phyloP scores from a whole-genome alignment of 305 asterid species.

The Plantago coronopus region DNA sequence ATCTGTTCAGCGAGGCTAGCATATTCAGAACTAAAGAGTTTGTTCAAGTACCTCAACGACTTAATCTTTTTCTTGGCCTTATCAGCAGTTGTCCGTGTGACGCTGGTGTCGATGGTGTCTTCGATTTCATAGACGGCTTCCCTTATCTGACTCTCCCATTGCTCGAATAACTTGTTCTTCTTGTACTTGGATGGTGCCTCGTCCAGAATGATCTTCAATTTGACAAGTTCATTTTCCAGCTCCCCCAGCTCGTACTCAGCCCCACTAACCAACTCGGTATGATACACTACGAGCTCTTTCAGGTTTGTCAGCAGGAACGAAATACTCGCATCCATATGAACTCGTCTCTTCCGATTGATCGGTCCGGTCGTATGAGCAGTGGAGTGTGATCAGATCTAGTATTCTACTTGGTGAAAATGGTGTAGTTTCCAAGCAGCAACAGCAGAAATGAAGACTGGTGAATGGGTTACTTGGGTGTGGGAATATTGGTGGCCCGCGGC shows the following conservation, averaged over 20 bases:
- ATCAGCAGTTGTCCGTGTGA: slow-evolving; percentile 39
- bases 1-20: slow-evolving; percentile 13
- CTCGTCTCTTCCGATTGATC: no score
- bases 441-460: no score
- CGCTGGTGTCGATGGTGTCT: slow-evolving; percentile 52
- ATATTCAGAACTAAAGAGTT: slow-evolving; percentile 25
- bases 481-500: no score
- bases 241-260: slow-evolving; percentile 18
- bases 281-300: slow-evolving; percentile 42
- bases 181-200: slow-evolving; percentile 36
- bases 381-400: no score
- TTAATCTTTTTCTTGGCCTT: slow-evolving; percentile 28
- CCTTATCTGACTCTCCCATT: slow-evolving; percentile 41
- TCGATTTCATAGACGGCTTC: slow-evolving; percentile 55
- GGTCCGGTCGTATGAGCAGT: no score
- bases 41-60: slow-evolving; percentile 12
- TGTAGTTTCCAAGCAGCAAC: no score
- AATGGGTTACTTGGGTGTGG: no score
- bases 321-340: slow-evolving; percentile 42
- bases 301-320: slow-evolving; percentile 49
- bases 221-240: slow-evolving; percentile 34
- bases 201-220: slow-evolving; percentile 51
- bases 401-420: no score
- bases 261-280: slow-evolving; percentile 33
- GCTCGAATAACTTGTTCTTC: slow-evolving; percentile 31